A percentile compares a stretch with the other conserved stretches of the same genome.
Evolutionary conservation across 768 basidiomycete genomes (phyloP).

Genomic region (Leccinum truebloodii): DNA sequence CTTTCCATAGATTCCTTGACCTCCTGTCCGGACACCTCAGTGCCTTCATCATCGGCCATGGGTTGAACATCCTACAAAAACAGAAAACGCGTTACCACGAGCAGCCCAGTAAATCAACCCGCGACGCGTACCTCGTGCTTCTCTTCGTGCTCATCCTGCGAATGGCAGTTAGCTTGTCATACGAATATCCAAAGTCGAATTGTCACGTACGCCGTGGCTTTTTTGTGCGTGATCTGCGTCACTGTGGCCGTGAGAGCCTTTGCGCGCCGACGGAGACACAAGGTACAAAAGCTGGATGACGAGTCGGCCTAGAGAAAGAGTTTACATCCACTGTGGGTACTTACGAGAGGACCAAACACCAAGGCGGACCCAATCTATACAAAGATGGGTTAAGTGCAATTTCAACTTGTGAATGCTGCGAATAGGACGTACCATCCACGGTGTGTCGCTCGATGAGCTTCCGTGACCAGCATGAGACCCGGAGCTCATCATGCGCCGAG

Average conservation of each 20-base stretch:
- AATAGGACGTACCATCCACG: constrained; percentile 32
- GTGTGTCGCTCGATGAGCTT: constrained; percentile 21
- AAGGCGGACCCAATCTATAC: constrained; percentile 33
- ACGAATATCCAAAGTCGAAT: neutral
- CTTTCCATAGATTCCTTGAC: constrained; percentile 33
- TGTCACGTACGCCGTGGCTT: constrained; percentile 23
- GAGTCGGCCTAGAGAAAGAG: neutral
- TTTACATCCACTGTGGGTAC: constrained; percentile 1
- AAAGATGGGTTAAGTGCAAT: neutral
- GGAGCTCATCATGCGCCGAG: constrained; percentile 31
- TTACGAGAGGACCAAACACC: constrained; percentile 34
- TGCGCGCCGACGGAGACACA: constrained; percentile 32
- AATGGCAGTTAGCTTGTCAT: constrained; percentile 15
- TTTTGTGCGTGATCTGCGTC: constrained; percentile 21
- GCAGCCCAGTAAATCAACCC: neutral
- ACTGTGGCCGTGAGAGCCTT: constrained; percentile 22
- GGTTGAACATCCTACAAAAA: constrained; percentile 15
- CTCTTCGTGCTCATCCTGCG: constrained; percentile 18
- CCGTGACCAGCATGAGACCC: constrained; percentile 24
- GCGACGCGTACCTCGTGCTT: constrained; percentile 19
- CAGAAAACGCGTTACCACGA: constrained; percentile 1
- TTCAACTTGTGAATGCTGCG: neutral
- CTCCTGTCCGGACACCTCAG: constrained; percentile 29
- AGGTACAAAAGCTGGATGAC: constrained; percentile 31
- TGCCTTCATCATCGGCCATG: constrained; percentile 34